A percentile compares a stretch with the other conserved stretches of the same genome.
These are phyloP conservation scores for Cyberlindnera xishuangbannaensis DNA, from an alignment of 805 yeast species.

Conservation along the genomic window DNA sequence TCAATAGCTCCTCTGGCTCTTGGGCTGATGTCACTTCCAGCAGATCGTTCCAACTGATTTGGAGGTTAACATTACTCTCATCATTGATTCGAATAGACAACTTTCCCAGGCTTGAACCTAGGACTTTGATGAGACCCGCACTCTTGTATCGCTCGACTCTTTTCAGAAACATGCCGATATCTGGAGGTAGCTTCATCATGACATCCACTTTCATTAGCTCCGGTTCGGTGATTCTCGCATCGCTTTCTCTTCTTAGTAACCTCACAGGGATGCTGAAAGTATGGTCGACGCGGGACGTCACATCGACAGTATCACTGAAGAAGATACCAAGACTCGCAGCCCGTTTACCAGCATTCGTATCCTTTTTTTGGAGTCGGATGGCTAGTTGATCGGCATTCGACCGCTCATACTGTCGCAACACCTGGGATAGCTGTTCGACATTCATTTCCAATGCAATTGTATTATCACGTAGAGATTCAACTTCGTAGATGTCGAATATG, in stretches of 20 bases:
- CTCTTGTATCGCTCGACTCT: conserved; percentile 62
- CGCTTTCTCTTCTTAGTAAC: conserved; percentile 49
- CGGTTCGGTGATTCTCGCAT: conserved; percentile 56
- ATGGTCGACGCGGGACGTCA: conserved; percentile 47
- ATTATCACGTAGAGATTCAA: conserved; percentile 45
- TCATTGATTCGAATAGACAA: conserved; percentile 49
- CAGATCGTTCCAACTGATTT: conserved; percentile 53
- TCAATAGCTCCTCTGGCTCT: conserved; percentile 24
- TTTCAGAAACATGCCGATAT: conserved; percentile 47
- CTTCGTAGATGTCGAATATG: conserved; percentile 26
- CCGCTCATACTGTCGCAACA: conserved; percentile 49
- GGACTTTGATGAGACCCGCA: conserved; percentile 43
- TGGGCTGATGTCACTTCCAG: conserved; percentile 32
- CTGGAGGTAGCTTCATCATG: conserved; percentile 42
- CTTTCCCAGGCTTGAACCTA: conserved; percentile 44
- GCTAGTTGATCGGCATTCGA: conserved; percentile 46
- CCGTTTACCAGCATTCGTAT: conserved; percentile 27
- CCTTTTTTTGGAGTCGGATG: conserved; percentile 41
- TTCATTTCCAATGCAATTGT: conserved; percentile 56
- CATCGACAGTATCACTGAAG: conserved; percentile 41
- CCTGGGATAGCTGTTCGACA: conserved; percentile 53
- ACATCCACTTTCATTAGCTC: conserved; percentile 48
- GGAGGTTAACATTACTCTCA: conserved; percentile 44
- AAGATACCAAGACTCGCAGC: conserved; percentile 50
- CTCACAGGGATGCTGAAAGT: conserved; percentile 68